Percentiles rank a stretch among this genome's conserved stretches.
Evolutionary conservation across 768 basidiomycete species (phyloP).

Genomic region (Gloeostereum incarnatum): DNA sequence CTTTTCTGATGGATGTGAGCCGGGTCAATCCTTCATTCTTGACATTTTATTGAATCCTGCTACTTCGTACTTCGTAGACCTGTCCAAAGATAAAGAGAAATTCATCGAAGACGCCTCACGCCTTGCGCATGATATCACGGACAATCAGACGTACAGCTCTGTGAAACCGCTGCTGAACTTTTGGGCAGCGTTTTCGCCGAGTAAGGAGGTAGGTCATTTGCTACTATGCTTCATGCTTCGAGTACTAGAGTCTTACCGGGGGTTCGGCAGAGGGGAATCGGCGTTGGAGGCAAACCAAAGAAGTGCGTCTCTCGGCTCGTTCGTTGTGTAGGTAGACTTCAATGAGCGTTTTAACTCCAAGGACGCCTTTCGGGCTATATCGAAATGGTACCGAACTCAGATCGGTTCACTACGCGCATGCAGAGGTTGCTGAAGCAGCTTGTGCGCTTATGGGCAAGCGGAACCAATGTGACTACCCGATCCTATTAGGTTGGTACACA

Average conservation of each 20-base stretch:
- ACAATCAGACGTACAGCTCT: conserved; percentile 68
- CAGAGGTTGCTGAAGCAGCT: conserved; percentile 55
- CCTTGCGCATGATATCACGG: conserved; percentile 59
- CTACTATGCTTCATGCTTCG: not conserved
- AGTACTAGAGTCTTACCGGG: not conserved
- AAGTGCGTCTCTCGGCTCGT: conserved; percentile 31
- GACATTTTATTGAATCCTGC: not conserved
- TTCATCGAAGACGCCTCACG: conserved; percentile 59
- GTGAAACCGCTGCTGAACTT: conserved; percentile 72
- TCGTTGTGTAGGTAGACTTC: not conserved
- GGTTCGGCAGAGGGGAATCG: conserved; percentile 55
- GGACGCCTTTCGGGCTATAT: conserved; percentile 69
- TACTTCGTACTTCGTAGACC: conserved; percentile 28
- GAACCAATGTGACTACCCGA: conserved; percentile 72
- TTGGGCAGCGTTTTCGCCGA: conserved; percentile 73
- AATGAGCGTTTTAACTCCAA: conserved; percentile 15
- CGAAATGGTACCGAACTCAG: conserved; percentile 71
- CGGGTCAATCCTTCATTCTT: conserved; percentile 8
- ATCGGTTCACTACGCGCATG: conserved; percentile 61
- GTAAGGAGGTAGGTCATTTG: conserved; percentile 43
- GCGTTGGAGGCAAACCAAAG: conserved; percentile 56
- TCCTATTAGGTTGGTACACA: conserved; percentile 58
- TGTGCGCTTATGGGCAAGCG: conserved; percentile 53
- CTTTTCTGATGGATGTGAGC: conserved; percentile 73
- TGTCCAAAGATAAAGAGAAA: conserved; percentile 42